Conservation (phyloP, 2,329 filamentous ascomycete species). For the Aureobasidium leucospermi region DNA sequence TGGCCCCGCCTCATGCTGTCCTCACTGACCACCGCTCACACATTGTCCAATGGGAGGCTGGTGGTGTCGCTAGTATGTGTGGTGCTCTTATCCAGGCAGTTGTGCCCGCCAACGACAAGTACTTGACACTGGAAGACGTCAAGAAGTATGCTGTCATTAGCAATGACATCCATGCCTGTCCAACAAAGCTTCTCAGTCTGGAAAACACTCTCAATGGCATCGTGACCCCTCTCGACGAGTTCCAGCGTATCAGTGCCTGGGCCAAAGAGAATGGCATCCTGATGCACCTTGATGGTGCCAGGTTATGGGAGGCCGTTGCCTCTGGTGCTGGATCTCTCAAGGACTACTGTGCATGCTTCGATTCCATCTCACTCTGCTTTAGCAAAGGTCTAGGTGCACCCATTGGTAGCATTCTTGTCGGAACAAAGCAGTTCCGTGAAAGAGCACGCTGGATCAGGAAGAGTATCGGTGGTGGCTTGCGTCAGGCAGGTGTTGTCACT, state of each 20-base stretch:
- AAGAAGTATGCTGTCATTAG: constrained; percentile 56
- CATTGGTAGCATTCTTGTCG: constrained; percentile 67
- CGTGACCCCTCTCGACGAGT: constrained; percentile 68
- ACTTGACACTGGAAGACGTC: constrained; percentile 73
- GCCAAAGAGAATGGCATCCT: constrained; percentile 55
- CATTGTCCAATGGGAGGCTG: constrained; percentile 63
- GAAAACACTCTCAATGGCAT: constrained; percentile 81
- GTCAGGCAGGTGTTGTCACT: constrained; percentile 69
- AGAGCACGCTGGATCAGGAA: constrained; percentile 72
- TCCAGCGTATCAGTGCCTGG: constrained; percentile 61
- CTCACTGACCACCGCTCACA: constrained; percentile 74
- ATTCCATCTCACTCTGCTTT: constrained; percentile 71
- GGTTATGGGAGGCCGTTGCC: constrained; percentile 74
- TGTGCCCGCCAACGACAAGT: constrained; percentile 59
- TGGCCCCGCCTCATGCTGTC: constrained; percentile 71
- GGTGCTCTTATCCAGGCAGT: constrained; percentile 64
- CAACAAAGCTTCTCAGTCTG: constrained; percentile 71
- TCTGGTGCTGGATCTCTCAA: constrained; percentile 59
- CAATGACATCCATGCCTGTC: constrained; percentile 69
- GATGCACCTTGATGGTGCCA: constrained; percentile 71
- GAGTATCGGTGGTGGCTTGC: constrained; percentile 68
- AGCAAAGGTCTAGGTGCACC: constrained; percentile 78
- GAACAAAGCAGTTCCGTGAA: constrained; percentile 51
- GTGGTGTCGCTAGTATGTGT: constrained; percentile 61
- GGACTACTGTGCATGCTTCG: constrained; percentile 62